Percentiles rank a stretch among this genome's conserved stretches.
Evolutionary conservation across 1,284 basidiomycete species (phyloP).

Genomic region (Macrocystidia cucumis): DNA sequence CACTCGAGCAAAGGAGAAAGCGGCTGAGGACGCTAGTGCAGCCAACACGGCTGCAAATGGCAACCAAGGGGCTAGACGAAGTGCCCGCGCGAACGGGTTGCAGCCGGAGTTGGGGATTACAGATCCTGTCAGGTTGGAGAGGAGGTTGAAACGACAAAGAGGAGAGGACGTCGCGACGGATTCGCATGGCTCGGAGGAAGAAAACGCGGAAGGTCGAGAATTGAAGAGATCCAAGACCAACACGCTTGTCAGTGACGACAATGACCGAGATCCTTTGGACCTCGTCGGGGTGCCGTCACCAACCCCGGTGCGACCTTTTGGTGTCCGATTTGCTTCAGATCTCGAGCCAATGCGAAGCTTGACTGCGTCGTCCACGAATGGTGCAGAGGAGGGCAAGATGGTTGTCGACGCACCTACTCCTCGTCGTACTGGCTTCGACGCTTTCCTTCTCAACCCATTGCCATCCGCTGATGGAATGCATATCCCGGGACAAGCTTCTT

Average conservation of each 20-base stretch:
- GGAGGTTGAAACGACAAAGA: slow-evolving; percentile 63
- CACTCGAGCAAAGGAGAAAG: slow-evolving; percentile 40
- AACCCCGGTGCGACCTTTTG: slow-evolving; percentile 20
- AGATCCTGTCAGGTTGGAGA: slow-evolving; percentile 65
- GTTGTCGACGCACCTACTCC: slow-evolving; percentile 24
- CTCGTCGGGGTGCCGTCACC: slow-evolving; percentile 25
- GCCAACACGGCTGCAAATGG: slow-evolving; percentile 17
- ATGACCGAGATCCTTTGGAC: slow-evolving; percentile 38
- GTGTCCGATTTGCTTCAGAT: slow-evolving; percentile 35
- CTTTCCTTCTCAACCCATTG: slow-evolving; percentile 49
- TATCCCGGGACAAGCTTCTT: slow-evolving; percentile 6
- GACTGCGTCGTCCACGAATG: slow-evolving; percentile 5
- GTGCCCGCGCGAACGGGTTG: slow-evolving; percentile 65
- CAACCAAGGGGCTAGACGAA: slow-evolving; percentile 44
- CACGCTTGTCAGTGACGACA: slow-evolving; percentile 34
- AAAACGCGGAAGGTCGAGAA: slow-evolving; percentile 32
- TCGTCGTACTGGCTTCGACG: slow-evolving; percentile 40
- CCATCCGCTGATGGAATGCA: slow-evolving; percentile 21
- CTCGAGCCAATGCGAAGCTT: slow-evolving; percentile 14
- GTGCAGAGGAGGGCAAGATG: slow-evolving; percentile 16
- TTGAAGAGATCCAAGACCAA: slow-evolving; percentile 48
- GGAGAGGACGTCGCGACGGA: slow-evolving; percentile 51
- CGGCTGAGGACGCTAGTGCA: slow-evolving; percentile 33
- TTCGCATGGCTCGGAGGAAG: slow-evolving; percentile 48
- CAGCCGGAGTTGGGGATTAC: slow-evolving; percentile 63